Evolutionary conservation across 2,329 filamentous ascomycete species (phyloP), one percentile per base, ranked within the genome.

Genomic region (Coniochaeta ligniaria): DNA sequence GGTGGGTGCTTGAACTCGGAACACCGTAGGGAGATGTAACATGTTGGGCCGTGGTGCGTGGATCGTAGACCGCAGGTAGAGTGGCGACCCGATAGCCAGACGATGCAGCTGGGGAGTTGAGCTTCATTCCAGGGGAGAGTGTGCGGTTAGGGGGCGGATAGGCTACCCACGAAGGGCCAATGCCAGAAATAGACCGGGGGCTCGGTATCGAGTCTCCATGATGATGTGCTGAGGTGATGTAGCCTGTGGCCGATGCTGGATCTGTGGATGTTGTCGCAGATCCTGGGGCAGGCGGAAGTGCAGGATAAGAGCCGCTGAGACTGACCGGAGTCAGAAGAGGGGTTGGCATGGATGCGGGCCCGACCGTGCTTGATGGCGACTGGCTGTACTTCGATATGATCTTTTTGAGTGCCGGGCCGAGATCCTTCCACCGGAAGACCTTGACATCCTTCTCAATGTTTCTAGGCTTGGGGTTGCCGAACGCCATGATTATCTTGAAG

Each of bases 381-480:
- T 80, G 80, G 69, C 80, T 83, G 73, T 98, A 99, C 89, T 99
- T 99, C 69, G 91, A 88, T 72, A 99, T 96, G 70, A 99, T 98
- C 80, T 99, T 99, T 83, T 96, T 96, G 66, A 99, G 82, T 0
- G 95, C 94, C 62, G 87, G 84, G 57, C 85, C 84, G 52, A 99
- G 81, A 62, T 95, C 91, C 74, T 92, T 95, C 95, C 95, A 99
- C 5, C 92, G 89, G 71, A 98, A 99, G 14, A 98, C 95, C 77
- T 99, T 99, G 71, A 99, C 93, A 70, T 98, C 94, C 78, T 99
- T 99, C 79, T 98, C 95, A 65, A 99, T 99, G 71, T 98, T 97
- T 64, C 95, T 84, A 20, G 95, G 95, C 76, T 98, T 98, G 1
- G 95, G 95, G 63, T 89, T 91, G 14, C 92, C 92, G 71, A 98